Evolutionary conservation across 192 early-diverging fungal genomes (phyloP).

Genomic region (Chytriomyces sp.): DNA sequence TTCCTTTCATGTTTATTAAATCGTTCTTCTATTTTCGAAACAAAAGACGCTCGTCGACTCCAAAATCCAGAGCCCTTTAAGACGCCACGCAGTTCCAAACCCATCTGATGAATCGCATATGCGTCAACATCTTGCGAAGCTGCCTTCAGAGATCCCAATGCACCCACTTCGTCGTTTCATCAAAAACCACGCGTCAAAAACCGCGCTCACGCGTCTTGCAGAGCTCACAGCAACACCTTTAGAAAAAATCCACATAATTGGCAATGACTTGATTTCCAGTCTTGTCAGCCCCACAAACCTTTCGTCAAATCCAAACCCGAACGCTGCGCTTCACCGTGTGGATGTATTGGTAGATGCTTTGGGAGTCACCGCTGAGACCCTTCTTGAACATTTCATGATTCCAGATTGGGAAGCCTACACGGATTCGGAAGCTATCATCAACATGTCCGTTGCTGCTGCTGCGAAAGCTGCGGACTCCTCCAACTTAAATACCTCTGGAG

Average conservation of each 20-base stretch:
- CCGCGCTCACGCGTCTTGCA: not conserved
- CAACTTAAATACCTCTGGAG: not conserved
- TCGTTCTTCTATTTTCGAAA: not conserved
- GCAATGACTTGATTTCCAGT: slow-evolving; percentile 4
- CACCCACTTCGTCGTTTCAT: slow-evolving; percentile 14
- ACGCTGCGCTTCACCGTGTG: not conserved
- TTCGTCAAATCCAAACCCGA: not conserved
- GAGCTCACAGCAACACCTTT: slow-evolving; percentile 10
- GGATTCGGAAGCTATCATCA: not conserved
- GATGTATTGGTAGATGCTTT: slow-evolving; percentile 20
- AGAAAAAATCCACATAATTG: not conserved
- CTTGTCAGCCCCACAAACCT: slow-evolving; percentile 11
- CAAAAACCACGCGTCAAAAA: slow-evolving; percentile 2
- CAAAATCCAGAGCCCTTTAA: slow-evolving; percentile 18
- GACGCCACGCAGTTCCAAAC: not conserved
- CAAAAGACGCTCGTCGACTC: slow-evolving; percentile 24
- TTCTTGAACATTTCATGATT: slow-evolving; percentile 7
- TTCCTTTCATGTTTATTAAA: no score
- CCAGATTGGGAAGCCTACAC: slow-evolving; percentile 4
- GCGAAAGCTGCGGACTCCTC: not conserved
- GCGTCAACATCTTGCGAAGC: slow-evolving; percentile 13
- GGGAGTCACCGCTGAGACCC: not conserved
- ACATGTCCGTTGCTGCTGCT: not conserved
- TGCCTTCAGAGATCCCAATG: slow-evolving; percentile 14
- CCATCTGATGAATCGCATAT: slow-evolving; percentile 1